These are phyloP conservation scores for Boletus tomentosulus DNA, from an alignment of 768 basidiomycete species.

Conservation along the genomic window DNA sequence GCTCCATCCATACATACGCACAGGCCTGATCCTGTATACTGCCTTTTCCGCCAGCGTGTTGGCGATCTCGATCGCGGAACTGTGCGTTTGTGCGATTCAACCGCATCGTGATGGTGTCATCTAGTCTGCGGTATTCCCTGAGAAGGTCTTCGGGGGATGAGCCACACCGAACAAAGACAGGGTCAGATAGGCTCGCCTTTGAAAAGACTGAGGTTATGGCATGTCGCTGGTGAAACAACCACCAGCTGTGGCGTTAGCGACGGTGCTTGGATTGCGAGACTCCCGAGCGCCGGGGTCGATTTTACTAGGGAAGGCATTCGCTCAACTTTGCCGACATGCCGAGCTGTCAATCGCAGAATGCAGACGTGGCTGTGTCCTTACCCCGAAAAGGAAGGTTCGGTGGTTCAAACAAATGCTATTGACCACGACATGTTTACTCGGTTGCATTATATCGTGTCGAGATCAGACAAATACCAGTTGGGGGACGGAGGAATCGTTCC, in stretches of 20 bases:
- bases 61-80: conserved; percentile 67
- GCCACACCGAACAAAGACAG: conserved; percentile 6
- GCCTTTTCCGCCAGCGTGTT: conserved; percentile 40
- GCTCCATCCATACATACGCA: conserved; percentile 69
- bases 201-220: conserved; percentile 71
- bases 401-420: conserved; percentile 4
- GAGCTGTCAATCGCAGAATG: conserved; percentile 23
- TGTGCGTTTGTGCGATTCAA: conserved; percentile 75
- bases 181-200: conserved; percentile 42
- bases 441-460: background rate
- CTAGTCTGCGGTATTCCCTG: conserved; percentile 75
- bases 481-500: background rate
- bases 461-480: background rate
- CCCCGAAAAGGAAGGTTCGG: conserved; percentile 32
- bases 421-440: background rate
- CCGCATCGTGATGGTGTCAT: conserved; percentile 77
- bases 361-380: conserved; percentile 11
- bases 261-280: conserved; percentile 65
- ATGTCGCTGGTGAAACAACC: conserved; percentile 71
- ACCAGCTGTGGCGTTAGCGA: conserved; percentile 55
- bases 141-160: conserved; percentile 57
- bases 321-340: conserved; percentile 26
- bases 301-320: conserved; percentile 35
- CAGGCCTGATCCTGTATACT: conserved; percentile 74
- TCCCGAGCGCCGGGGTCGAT: conserved; percentile 53